These are phyloP conservation scores for Pyrrhoderma noxium DNA, from an alignment of 1,284 basidiomycete genomes.

Conservation along the genomic window DNA sequence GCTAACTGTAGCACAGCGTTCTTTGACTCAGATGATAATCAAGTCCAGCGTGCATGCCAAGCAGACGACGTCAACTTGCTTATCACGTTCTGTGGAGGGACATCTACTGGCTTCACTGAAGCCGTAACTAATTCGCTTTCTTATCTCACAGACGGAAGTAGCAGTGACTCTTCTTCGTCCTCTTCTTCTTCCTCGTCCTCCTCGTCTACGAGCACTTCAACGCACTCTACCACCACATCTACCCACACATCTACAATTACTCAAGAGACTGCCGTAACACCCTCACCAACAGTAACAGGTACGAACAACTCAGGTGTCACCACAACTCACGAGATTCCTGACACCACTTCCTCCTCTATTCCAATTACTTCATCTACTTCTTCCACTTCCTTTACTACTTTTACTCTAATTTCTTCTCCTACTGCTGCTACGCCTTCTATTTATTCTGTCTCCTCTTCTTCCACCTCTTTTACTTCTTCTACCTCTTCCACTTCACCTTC, in stretches of 20 bases:
- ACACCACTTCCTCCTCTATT: too few relatives aligned
- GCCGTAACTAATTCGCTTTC: conserved; percentile 10
- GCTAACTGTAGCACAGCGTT: conserved; percentile 32
- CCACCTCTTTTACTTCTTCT: too few relatives aligned
- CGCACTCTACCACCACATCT: not conserved
- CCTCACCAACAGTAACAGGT: too few relatives aligned
- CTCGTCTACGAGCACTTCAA: not conserved
- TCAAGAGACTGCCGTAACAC: not conserved
- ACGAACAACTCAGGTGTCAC: too few relatives aligned
- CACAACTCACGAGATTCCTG: too few relatives aligned
- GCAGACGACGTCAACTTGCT: conserved; percentile 21
- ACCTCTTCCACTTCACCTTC: too few relatives aligned
- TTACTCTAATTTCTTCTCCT: too few relatives aligned
- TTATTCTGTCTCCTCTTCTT: too few relatives aligned
- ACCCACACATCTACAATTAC: not conserved
- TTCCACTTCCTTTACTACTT: too few relatives aligned
- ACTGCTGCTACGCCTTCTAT: too few relatives aligned
- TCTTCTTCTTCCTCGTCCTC: not conserved
- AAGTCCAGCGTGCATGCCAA: conserved; percentile 34
- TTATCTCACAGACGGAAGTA: not conserved
- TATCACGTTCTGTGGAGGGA: conserved; percentile 17
- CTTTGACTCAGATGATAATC: conserved; percentile 32
- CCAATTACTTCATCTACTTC: too few relatives aligned
- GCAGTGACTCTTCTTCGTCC: not conserved
- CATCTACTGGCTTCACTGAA: conserved; percentile 8